These are phyloP conservation scores for Mortierella claussenii DNA, from an alignment of 192 early-diverging fungal species.

Conservation along the genomic window DNA sequence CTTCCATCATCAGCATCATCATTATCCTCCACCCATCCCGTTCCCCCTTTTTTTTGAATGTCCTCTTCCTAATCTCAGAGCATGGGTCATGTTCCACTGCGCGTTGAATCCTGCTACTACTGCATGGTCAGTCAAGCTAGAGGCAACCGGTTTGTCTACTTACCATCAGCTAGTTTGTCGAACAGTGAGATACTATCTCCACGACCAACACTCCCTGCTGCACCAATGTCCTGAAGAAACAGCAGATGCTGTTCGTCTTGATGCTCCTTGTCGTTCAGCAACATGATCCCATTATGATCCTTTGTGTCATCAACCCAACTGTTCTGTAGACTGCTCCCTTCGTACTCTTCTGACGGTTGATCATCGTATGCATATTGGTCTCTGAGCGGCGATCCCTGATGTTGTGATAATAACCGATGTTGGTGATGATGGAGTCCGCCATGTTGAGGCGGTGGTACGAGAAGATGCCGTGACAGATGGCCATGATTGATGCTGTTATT, in stretches of 20 bases:
- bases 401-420: conserved; percentile 12
- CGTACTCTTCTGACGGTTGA: conserved; percentile 11
- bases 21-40: too few species aligned
- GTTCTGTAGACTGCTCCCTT: conserved; percentile 28
- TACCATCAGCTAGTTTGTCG: conserved; percentile 44
- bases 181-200: conserved; percentile 47
- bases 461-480: conserved; percentile 21
- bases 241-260: conserved; percentile 37
- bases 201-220: conserved; percentile 28
- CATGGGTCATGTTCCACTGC: conserved; percentile 1
- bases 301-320: conserved; percentile 37
- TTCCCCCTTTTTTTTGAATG: not conserved
- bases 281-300: conserved; percentile 42
- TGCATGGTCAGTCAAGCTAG: too few species aligned
- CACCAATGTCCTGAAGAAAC: conserved; percentile 39
- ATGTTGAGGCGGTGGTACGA: conserved; percentile 17
- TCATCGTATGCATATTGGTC: conserved; percentile 17
- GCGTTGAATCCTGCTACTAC: not conserved
- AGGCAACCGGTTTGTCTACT: too few species aligned
- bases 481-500: conserved; percentile 40
- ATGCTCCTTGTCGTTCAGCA: conserved; percentile 32
- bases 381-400: conserved; percentile 27
- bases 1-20: too few species aligned
- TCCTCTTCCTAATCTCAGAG: not conserved
- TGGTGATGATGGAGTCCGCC: conserved; percentile 19